phyloP scores from a whole-genome alignment of 2,329 filamentous ascomycete species.

The Fusarium drepaniforme region DNA sequence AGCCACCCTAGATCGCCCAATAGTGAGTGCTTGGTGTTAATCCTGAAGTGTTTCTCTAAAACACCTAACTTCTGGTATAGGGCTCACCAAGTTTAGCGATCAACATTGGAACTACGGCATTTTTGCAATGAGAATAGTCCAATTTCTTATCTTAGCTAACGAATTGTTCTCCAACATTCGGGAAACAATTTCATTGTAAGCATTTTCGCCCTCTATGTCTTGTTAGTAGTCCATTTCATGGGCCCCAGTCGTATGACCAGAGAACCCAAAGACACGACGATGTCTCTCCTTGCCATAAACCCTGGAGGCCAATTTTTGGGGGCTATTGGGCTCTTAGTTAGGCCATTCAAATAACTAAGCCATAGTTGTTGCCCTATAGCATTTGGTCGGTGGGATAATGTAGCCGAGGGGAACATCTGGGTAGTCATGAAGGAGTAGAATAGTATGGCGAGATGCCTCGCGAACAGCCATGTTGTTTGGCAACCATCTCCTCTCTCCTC shows the following conservation, averaged over 20 bases:
- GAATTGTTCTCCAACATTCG: not conserved
- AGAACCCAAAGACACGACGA: not conserved
- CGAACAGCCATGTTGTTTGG: not conserved
- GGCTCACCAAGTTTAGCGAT: not conserved
- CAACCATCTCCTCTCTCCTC: not conserved
- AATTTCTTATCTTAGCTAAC: not conserved
- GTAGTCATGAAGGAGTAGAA: not conserved
- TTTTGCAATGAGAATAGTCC: not conserved
- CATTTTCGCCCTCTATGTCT: not conserved
- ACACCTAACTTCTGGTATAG: not conserved
- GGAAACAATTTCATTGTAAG: not conserved
- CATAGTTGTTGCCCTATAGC: not conserved
- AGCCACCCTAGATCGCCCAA: not conserved
- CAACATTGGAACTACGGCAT: not conserved
- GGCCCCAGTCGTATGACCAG: not conserved
- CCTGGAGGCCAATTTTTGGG: not conserved
- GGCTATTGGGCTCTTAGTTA: not conserved
- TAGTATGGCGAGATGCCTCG: not conserved
- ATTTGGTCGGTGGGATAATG: not conserved
- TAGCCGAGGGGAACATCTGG: not conserved
- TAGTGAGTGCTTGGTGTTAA: not conserved
- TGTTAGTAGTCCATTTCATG: not conserved
- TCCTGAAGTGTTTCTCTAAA: not conserved
- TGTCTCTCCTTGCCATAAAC: not conserved
- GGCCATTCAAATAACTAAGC: not conserved